A percentile compares a stretch with the other conserved stretches of the same genome.
Evolutionary conservation across 1,139 yeast genomes (phyloP).

Genomic region (Saccharomyces uvarum): DNA sequence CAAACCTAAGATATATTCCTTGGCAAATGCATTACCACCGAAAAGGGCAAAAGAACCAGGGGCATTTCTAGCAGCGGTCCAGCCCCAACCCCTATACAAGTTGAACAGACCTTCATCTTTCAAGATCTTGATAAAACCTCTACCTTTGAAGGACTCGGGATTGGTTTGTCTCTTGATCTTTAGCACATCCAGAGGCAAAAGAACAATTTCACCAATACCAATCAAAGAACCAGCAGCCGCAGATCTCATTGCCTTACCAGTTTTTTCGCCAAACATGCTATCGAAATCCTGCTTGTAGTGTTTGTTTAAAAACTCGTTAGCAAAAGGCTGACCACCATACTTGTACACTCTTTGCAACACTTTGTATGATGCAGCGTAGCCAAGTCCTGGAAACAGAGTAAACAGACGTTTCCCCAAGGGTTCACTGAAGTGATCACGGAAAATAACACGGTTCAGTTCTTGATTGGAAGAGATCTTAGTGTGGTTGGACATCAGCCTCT

Average conservation of each 20-base stretch:
- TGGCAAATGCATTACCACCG: constrained; percentile 98
- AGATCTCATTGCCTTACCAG: constrained; percentile 91
- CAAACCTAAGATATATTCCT: constrained; percentile 85
- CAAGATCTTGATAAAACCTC: constrained; percentile 83
- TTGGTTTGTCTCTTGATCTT: constrained; percentile 98
- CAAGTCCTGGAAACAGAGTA: constrained; percentile 93
- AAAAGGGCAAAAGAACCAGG: constrained; percentile 97
- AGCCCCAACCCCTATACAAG: constrained; percentile 97
- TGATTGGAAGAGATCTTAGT: constrained; percentile 55
- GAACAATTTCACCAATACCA: constrained; percentile 95
- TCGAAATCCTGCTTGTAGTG: constrained; percentile 71
- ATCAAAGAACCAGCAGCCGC: constrained; percentile 96
- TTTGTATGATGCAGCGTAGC: constrained; percentile 96
- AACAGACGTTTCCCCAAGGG: constrained; percentile 63
- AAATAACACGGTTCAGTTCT: constrained; percentile 77
- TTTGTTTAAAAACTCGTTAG: constrained; percentile 78
- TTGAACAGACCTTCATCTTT: constrained; percentile 81
- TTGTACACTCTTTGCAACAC: constrained; percentile 95
- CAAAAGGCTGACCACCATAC: constrained; percentile 99
- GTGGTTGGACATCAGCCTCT: constrained; percentile 93
- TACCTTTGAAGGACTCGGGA: constrained; percentile 96
- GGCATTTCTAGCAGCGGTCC: constrained; percentile 99
- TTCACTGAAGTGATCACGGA: constrained; percentile 71
- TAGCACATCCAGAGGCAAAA: constrained; percentile 90
- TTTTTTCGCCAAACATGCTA: constrained; percentile 76